Percentiles rank a stretch among this genome's conserved stretches.
Conservation (phyloP, 148 eudicot genomes). For the Bassia scoparia region DNA sequence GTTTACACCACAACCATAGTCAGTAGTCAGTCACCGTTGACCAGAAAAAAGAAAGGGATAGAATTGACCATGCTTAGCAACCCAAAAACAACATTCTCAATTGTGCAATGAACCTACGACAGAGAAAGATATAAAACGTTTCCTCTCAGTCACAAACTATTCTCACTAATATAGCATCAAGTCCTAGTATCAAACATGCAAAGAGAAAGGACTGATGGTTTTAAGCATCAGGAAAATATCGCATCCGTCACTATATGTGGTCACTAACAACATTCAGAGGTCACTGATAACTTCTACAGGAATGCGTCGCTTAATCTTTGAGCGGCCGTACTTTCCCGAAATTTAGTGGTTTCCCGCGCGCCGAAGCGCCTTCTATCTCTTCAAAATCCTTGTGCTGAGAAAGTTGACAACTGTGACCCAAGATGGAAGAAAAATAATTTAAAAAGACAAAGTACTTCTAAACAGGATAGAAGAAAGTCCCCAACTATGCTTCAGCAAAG, state of each 20-base stretch:
- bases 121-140: too few species aligned
- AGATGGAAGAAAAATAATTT: neutral
- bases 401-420: neutral
- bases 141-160: too few species aligned
- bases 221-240: constrained; percentile 51
- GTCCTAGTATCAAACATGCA: neutral
- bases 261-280: constrained; percentile 70
- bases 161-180: too few species aligned
- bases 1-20: too few species aligned
- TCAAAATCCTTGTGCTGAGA: constrained; percentile 93
- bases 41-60: too few species aligned
- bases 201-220: constrained; percentile 55
- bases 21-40: too few species aligned
- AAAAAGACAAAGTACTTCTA: neutral
- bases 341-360: constrained; percentile 69
- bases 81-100: too few species aligned
- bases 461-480: constrained; percentile 36
- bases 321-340: constrained; percentile 60
- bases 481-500: constrained; percentile 79
- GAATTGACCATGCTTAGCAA: too few species aligned
- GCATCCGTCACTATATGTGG: constrained; percentile 50
- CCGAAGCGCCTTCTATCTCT: constrained; percentile 78
- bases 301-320: constrained; percentile 62
- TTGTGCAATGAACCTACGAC: too few species aligned
- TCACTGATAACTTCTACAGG: constrained; percentile 90